Evolutionary conservation across 2,329 filamentous ascomycete genomes (phyloP).

Genomic region (Diplodia sapinea): DNA sequence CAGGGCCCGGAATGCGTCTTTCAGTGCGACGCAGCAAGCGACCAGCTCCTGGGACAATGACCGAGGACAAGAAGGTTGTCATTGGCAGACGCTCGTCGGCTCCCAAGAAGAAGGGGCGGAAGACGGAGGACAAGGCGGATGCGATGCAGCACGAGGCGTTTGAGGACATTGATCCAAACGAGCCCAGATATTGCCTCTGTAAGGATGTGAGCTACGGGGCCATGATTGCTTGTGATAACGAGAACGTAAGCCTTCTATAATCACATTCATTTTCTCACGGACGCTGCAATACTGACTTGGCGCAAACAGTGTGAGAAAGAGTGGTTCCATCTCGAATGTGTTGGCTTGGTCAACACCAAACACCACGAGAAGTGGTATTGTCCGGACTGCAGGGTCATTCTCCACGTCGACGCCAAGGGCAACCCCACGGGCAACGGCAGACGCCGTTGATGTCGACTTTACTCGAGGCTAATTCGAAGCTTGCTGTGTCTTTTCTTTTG

Average conservation of each 20-base stretch:
- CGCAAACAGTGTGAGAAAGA: slow-evolving; percentile 71
- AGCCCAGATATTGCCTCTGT: slow-evolving; percentile 78
- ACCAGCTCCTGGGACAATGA: slow-evolving; percentile 76
- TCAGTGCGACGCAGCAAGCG: slow-evolving; percentile 61
- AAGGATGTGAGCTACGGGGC: slow-evolving; percentile 79
- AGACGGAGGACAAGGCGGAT: slow-evolving; percentile 65
- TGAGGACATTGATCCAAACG: slow-evolving; percentile 69
- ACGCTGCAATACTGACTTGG: neutral
- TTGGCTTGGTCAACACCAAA: slow-evolving; percentile 64
- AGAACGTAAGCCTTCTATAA: slow-evolving; percentile 64
- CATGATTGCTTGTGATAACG: slow-evolving; percentile 84
- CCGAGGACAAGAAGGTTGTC: slow-evolving; percentile 66
- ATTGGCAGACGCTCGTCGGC: slow-evolving; percentile 69
- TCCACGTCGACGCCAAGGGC: slow-evolving; percentile 43
- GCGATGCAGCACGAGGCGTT: slow-evolving; percentile 36
- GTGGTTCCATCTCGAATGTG: slow-evolving; percentile 85
- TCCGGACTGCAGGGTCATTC: slow-evolving; percentile 64
- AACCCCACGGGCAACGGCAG: slow-evolving; percentile 36
- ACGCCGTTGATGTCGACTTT: neutral
- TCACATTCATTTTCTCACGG: slow-evolving; percentile 6
- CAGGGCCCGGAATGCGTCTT: slow-evolving; percentile 42
- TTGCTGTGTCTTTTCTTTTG: neutral
- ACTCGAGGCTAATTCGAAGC: neutral
- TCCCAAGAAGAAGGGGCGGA: slow-evolving; percentile 59
- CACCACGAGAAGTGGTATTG: slow-evolving; percentile 85